A percentile compares a stretch with the other conserved stretches of the same genome.
These are phyloP conservation scores for Solanum ossicruentum DNA, from an alignment of 257 asterid genomes.

Conservation along the genomic window DNA sequence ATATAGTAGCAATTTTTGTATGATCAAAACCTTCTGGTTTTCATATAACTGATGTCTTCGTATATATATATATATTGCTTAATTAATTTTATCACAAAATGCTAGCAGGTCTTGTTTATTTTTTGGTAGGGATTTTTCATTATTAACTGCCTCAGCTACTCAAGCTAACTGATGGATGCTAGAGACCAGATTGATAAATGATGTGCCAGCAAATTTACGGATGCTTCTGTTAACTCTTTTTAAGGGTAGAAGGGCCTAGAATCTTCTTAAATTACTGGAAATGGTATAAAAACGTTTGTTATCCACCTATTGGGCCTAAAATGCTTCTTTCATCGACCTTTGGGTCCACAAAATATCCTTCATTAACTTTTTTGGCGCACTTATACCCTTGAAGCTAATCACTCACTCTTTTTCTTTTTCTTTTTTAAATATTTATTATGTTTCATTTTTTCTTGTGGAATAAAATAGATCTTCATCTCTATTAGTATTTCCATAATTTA, in stretches of 20 bases:
- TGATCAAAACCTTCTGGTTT: background rate
- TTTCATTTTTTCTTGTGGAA: too few species aligned
- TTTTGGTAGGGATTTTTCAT: background rate
- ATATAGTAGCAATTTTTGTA: background rate
- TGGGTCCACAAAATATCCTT: too few species aligned
- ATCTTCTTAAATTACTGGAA: too few species aligned
- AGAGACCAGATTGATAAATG: background rate
- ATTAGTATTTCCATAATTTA: too few species aligned
- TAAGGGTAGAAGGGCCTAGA: background rate
- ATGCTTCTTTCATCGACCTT: rapidly evolving
- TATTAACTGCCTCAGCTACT: background rate
- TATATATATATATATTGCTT: background rate
- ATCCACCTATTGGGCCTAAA: too few species aligned
- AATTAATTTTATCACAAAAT: background rate
- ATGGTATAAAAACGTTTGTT: rapidly evolving
- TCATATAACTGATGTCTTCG: background rate
- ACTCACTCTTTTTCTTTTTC: too few species aligned
- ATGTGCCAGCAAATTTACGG: background rate
- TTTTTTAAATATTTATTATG: too few species aligned
- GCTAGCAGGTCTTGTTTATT: background rate
- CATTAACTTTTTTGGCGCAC: too few species aligned
- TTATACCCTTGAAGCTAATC: too few species aligned
- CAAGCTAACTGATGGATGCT: background rate
- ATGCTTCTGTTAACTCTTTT: background rate
- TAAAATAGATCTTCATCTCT: too few species aligned